A percentile compares a stretch with the other conserved stretches of the same genome.
Conservation (phyloP, 2,329 filamentous ascomycete species). For the Tricladium varicosporioides region DNA sequence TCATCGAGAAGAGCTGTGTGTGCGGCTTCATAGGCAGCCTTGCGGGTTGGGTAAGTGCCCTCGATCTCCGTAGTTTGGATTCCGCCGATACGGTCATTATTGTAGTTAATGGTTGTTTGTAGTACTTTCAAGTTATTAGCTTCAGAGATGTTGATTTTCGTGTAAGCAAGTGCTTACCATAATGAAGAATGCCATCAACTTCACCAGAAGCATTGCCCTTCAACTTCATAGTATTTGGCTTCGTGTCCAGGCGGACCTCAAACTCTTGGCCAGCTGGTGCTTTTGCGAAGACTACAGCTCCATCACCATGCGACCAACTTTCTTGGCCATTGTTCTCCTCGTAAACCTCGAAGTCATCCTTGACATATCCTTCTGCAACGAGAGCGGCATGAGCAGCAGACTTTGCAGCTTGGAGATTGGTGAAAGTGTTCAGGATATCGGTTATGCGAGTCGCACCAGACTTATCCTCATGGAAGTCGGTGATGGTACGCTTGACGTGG, state of each 20-base stretch:
- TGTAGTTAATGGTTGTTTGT: slow-evolving; percentile 43
- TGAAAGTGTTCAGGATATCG: slow-evolving; percentile 41
- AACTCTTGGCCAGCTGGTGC: slow-evolving; percentile 39
- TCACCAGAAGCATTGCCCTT: slow-evolving; percentile 20
- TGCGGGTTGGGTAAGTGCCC: slow-evolving; percentile 37
- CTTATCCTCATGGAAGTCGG: slow-evolving; percentile 16
- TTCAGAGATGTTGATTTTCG: not conserved
- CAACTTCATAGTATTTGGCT: slow-evolving; percentile 36
- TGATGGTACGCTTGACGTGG: slow-evolving; percentile 25
- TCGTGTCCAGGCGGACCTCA: slow-evolving; percentile 38
- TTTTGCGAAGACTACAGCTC: slow-evolving; percentile 38
- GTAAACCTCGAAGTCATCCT: slow-evolving; percentile 39
- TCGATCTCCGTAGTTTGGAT: slow-evolving; percentile 39
- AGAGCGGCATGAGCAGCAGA: slow-evolving; percentile 36
- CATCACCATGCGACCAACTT: slow-evolving; percentile 40
- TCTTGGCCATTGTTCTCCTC: slow-evolving; percentile 19
- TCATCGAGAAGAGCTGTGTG: slow-evolving; percentile 33
- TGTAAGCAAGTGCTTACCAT: slow-evolving; percentile 14
- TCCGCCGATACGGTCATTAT: slow-evolving; percentile 36
- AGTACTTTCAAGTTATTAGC: slow-evolving; percentile 37
- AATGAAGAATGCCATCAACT: slow-evolving; percentile 32
- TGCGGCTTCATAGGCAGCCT: slow-evolving; percentile 37
- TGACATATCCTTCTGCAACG: slow-evolving; percentile 35
- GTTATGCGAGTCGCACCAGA: slow-evolving; percentile 23
- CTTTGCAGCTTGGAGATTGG: slow-evolving; percentile 38